Evolutionary conservation across 2,329 filamentous ascomycete genomes (phyloP).

Genomic region (Gliomastix tumulicola): DNA sequence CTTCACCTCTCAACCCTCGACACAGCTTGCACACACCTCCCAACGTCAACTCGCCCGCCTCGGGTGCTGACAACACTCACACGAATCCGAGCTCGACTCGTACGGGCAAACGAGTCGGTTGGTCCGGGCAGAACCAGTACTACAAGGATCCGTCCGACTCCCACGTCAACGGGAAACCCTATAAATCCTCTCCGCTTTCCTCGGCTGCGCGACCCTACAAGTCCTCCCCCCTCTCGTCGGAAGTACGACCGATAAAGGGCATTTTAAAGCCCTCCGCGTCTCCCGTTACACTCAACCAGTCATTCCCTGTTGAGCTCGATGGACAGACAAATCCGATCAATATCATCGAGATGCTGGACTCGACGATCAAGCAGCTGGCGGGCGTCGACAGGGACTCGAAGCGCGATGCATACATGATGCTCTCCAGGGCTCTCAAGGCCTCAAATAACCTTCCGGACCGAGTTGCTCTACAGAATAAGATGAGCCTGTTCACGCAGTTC

Average conservation of each 20-base stretch:
- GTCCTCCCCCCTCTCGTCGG: slow-evolving; percentile 27
- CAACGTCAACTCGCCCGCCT: slow-evolving; percentile 35
- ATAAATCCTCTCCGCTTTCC: slow-evolving; percentile 32
- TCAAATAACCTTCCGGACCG: slow-evolving; percentile 78
- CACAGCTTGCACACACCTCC: slow-evolving; percentile 41
- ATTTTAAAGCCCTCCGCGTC: slow-evolving; percentile 71
- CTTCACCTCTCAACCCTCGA: slow-evolving; percentile 26
- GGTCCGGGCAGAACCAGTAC: slow-evolving; percentile 50
- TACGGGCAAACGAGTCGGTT: slow-evolving; percentile 47
- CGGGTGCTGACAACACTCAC: slow-evolving; percentile 29
- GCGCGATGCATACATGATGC: slow-evolving; percentile 78
- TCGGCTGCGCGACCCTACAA: no score
- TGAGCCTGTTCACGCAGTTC: slow-evolving; percentile 71
- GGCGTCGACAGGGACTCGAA: slow-evolving; percentile 65
- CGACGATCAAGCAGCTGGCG: slow-evolving; percentile 73
- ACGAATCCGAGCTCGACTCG: slow-evolving; percentile 36
- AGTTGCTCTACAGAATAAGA: slow-evolving; percentile 66
- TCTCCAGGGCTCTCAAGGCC: slow-evolving; percentile 68
- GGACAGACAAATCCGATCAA: slow-evolving; percentile 34
- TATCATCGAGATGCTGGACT: slow-evolving; percentile 77
- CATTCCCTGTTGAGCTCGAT: slow-evolving; percentile 32
- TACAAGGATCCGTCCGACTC: slow-evolving; percentile 47
- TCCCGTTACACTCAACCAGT: slow-evolving; percentile 35
- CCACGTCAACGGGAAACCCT: slow-evolving; percentile 23
- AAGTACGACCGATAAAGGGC: slow-evolving; percentile 45